Base-by-base conservation (phyloP, 1,284 basidiomycete species). In the Apiotrichum montevideense region DNA sequence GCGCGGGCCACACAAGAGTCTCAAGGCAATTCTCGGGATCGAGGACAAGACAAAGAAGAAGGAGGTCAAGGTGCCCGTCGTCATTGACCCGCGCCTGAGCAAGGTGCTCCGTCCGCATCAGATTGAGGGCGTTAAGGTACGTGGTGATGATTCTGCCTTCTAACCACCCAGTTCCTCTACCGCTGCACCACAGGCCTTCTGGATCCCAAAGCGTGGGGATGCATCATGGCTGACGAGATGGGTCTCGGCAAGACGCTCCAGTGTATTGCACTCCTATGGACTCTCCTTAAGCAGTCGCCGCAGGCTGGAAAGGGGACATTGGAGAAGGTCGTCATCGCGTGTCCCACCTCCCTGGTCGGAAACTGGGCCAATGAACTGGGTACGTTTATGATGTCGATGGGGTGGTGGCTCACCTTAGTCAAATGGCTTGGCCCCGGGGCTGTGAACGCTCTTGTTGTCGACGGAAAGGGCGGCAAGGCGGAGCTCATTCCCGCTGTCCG, bases 221-320 rank as follows among this genome's bases (percentile, higher is more conserved):
- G 92, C 69, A 98, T 98, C 71, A 94, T 98, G 88, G 95, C 96
- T 0, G 95, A 98, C 72, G 95, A 97, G 77, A 98, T 98, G 95
- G 95, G 96, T 70, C 84, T 95, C 29, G 90, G 80, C 33, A 95
- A 95, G 78, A 97, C 94, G 4, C 80, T 98, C 6, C 95, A 99
- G 73, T 98, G 96, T 70, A 98, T 99, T 61, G 83, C 95, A 1
- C 83, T 99, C 32, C 79, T 99, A 66, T 98, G 93, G 91, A 98
- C 95, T 0, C 77, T 98, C n/a, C 79, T 98, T 59, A 97, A 94
- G 74, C 96, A 99, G 71, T 98, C 95, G 0, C 93, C 96, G 0
- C 83, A 85, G 48, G 80, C 93, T 0, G 84, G 87, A 33, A 96
- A 88, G 73, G 81, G 86, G 0, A 87, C 90, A 0, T 94, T 98